These are phyloP conservation scores for Calocera cornea DNA, from an alignment of 768 basidiomycete species.

Conservation along the genomic window DNA sequence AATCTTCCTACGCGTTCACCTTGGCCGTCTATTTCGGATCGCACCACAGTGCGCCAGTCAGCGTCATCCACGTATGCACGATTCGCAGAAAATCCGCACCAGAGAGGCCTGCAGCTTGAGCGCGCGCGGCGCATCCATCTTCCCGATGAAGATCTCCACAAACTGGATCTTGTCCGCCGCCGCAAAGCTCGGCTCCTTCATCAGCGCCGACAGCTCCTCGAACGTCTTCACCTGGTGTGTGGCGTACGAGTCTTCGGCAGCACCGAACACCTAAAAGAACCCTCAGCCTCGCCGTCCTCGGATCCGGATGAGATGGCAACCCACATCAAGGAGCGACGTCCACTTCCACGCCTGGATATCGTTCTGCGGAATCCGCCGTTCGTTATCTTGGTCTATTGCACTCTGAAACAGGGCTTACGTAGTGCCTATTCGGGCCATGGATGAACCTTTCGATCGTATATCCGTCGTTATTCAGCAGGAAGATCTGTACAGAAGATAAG, in stretches of 20 bases:
- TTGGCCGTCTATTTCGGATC: not conserved
- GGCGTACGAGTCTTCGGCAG: conserved; percentile 2
- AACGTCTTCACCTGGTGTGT: conserved; percentile 17
- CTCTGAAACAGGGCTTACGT: not conserved
- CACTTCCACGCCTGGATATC: conserved; percentile 63
- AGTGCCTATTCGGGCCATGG: conserved; percentile 31
- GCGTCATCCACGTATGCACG: not conserved
- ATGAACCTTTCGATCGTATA: conserved; percentile 72
- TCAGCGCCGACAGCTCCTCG: conserved; percentile 48
- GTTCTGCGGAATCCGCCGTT: conserved; percentile 31
- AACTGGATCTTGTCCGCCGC: conserved; percentile 56
- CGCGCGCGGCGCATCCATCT: conserved; percentile 54
- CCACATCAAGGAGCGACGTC: conserved; percentile 22
- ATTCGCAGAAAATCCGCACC: not conserved
- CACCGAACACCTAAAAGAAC: not conserved
- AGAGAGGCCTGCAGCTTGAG: conserved; percentile 42
- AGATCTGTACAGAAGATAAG: conserved; percentile 8
- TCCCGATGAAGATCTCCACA: conserved; percentile 67
- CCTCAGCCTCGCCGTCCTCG: conserved; percentile 6
- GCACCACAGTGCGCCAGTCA: not conserved
- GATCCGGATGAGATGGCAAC: conserved; percentile 22
- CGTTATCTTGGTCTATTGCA: not conserved
- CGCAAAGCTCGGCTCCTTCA: conserved; percentile 50
- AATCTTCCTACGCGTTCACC: not conserved
- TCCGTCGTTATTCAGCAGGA: conserved; percentile 36